These are phyloP conservation scores for Avena atlantica DNA, from an alignment of 176 grass and related monocot species.

Conservation along the genomic window DNA sequence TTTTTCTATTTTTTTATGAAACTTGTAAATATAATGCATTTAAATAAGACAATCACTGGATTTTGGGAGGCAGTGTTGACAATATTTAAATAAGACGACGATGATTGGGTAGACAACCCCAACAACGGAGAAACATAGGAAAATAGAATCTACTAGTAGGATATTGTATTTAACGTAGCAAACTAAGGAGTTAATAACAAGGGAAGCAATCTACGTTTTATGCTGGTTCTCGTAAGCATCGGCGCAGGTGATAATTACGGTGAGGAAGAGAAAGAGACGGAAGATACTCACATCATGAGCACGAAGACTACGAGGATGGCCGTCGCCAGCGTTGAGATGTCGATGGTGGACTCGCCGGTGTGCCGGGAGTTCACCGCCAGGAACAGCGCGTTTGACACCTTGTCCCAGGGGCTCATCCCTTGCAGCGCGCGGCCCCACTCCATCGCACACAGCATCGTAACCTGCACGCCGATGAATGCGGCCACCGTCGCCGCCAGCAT, in stretches of 20 bases:
- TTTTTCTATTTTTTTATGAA: too few relatives aligned
- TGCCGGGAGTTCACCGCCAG: conserved; percentile 66
- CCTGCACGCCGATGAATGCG: conserved; percentile 37
- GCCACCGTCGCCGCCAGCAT: conserved; percentile 50
- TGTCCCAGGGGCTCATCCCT: conserved; percentile 55
- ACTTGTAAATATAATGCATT: too few relatives aligned
- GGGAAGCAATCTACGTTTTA: neutral
- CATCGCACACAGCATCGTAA: conserved; percentile 45
- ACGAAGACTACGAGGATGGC: conserved; percentile 73
- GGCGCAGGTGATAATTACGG: neutral
- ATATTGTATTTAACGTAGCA: neutral
- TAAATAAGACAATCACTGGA: too few relatives aligned
- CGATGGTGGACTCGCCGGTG: conserved; percentile 59
- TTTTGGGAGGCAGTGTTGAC: too few relatives aligned
- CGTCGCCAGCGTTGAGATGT: conserved; percentile 54
- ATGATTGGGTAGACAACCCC: too few relatives aligned
- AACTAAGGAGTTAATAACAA: neutral
- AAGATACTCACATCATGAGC: conserved; percentile 70
- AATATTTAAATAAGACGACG: too few relatives aligned
- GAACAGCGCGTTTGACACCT: conserved; percentile 58
- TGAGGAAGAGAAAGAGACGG: neutral
- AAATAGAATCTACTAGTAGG: too few relatives aligned
- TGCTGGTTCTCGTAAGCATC: neutral
- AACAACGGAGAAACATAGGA: too few relatives aligned
- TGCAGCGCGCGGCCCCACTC: conserved; percentile 57